Evolutionary conservation across 257 asterid genomes (phyloP).

Genomic region (Striga asiatica): DNA sequence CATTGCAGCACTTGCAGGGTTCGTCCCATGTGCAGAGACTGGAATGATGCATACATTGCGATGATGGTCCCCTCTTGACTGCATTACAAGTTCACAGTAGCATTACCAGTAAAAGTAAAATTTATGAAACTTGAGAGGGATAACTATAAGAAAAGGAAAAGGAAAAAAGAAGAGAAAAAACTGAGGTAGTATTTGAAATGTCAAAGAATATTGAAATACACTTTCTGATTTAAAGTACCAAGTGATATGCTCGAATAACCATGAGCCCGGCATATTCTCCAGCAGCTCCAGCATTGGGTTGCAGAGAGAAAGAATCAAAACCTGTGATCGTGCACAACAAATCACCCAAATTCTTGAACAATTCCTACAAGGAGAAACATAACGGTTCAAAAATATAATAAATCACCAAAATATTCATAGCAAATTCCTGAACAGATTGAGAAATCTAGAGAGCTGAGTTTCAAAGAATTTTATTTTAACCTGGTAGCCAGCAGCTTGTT

Average conservation of each 20-base stretch:
- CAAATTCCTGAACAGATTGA: constrained; percentile 2
- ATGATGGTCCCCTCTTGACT: constrained; percentile 97
- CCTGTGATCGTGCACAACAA: constrained; percentile 87
- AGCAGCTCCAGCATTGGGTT: constrained; percentile 98
- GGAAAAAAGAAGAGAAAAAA: too few relatives aligned
- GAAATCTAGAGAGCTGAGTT: background rate
- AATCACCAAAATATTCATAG: background rate
- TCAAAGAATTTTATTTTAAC: constrained; percentile 21
- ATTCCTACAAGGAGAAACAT: constrained; percentile 49
- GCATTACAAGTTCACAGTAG: constrained; percentile 19
- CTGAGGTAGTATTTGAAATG: too few relatives aligned
- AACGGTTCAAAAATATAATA: constrained; percentile 7
- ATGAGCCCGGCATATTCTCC: constrained; percentile 97
- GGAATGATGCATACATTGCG: constrained; percentile 96
- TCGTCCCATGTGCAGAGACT: constrained; percentile 97
- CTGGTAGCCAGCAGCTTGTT: constrained; percentile 89
- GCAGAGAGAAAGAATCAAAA: constrained; percentile 85
- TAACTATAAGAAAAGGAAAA: too few relatives aligned
- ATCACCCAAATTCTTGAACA: constrained; percentile 92
- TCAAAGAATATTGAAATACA: too few relatives aligned
- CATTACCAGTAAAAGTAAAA: background rate
- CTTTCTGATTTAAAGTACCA: constrained; percentile 32
- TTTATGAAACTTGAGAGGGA: background rate
- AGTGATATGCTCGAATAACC: constrained; percentile 97
- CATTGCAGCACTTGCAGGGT: constrained; percentile 99